Percentiles rank a stretch among this genome's conserved stretches.
Evolutionary conservation across 371 early-diverging fungal species (phyloP).

Genomic region (Lichtheimia hyalospora): DNA sequence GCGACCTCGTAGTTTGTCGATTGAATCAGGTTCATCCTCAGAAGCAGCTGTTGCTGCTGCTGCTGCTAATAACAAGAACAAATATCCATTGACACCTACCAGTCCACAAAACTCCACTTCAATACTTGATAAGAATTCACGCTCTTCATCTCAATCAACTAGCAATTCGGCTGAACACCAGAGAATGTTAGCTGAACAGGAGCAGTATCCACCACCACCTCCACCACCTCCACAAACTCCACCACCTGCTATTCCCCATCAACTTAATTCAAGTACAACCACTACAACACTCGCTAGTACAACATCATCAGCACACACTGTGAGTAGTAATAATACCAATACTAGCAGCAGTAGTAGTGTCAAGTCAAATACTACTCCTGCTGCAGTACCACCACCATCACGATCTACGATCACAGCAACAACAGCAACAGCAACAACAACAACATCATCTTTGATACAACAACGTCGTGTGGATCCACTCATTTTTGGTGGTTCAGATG

Average conservation of each 20-base stretch:
- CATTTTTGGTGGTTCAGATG: constrained; percentile 45
- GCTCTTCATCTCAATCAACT: too few species aligned
- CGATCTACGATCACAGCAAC: constrained; percentile 8
- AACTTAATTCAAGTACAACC: too few species aligned
- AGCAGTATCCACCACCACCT: neutral
- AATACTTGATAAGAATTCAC: too few species aligned
- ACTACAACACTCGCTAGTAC: too few species aligned
- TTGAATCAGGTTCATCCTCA: constrained; percentile 15
- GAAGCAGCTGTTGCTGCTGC: neutral
- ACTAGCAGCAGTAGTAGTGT: too few species aligned
- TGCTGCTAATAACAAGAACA: neutral
- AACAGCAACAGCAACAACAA: constrained; percentile 17
- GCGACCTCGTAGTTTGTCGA: constrained; percentile 17
- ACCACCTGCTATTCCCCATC: neutral
- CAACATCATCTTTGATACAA: constrained; percentile 20
- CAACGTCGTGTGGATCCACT: constrained; percentile 39
- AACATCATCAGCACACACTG: too few species aligned
- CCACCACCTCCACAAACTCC: constrained; percentile 13
- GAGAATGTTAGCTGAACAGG: neutral
- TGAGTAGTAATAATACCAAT: too few species aligned
- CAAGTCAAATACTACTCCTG: neutral
- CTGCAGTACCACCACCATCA: constrained; percentile 11
- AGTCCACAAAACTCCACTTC: constrained; percentile 9
- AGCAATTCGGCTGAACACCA: neutral
- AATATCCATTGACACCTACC: constrained; percentile 16